Percentiles rank a stretch among this genome's conserved stretches.
These are phyloP conservation scores for Alternaria postmessia DNA, from an alignment of 2,329 filamentous ascomycete species.

Conservation along the genomic window DNA sequence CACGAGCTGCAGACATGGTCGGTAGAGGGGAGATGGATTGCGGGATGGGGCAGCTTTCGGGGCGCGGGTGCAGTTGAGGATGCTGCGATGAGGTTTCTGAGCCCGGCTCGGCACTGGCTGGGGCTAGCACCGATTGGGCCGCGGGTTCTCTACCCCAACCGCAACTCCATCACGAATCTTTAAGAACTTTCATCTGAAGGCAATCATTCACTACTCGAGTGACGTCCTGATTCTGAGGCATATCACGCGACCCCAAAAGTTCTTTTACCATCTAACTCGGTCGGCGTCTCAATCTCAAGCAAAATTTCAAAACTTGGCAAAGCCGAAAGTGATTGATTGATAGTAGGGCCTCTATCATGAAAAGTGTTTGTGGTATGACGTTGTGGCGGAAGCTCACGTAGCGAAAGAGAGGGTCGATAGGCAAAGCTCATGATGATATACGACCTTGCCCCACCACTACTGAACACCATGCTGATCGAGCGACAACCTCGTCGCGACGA, in stretches of 20 bases:
- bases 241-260: background rate
- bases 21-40: conserved; percentile 49
- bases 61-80: conserved; percentile 29
- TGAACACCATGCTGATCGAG: background rate
- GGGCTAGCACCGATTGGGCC: conserved; percentile 25
- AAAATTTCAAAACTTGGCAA: background rate
- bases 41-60: conserved; percentile 38
- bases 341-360: background rate
- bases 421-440: background rate
- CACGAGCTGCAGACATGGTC: conserved; percentile 65
- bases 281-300: background rate
- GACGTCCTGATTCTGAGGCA: background rate
- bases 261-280: background rate
- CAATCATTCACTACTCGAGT: background rate
- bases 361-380: background rate
- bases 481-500: background rate
- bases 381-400: background rate
- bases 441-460: background rate
- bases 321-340: background rate
- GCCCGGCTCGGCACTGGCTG: conserved; percentile 28
- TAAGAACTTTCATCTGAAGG: accelerated
- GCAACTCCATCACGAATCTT: background rate
- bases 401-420: background rate
- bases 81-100: conserved; percentile 36
- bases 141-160: background rate